phyloP scores from a whole-genome alignment of 2,329 filamentous ascomycete genomes.

The Sclerotinia subarctica region DNA sequence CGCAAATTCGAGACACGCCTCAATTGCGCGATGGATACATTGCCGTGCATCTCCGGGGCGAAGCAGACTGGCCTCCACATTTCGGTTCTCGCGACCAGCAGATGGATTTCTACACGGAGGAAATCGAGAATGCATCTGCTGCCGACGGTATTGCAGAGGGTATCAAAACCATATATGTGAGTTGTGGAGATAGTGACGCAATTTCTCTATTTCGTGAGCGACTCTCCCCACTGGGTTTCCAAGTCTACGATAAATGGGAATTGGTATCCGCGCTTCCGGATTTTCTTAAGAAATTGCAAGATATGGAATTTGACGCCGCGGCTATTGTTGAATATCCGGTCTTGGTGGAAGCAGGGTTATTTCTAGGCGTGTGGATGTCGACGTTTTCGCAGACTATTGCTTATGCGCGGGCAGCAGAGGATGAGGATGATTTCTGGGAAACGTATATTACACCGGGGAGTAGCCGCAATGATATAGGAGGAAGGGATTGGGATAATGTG shows the following conservation, averaged over 20 bases:
- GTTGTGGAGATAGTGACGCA: slow-evolving; percentile 27
- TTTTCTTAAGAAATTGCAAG: slow-evolving; percentile 13
- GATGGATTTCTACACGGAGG: slow-evolving; percentile 25
- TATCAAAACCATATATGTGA: slow-evolving; percentile 28
- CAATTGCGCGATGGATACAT: slow-evolving; percentile 27
- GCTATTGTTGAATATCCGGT: slow-evolving; percentile 31
- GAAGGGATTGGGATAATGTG: slow-evolving; percentile 8
- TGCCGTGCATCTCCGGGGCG: slow-evolving; percentile 31
- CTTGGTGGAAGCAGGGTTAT: slow-evolving; percentile 27
- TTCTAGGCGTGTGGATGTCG: slow-evolving; percentile 29
- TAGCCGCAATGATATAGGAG: background rate
- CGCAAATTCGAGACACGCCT: slow-evolving; percentile 21
- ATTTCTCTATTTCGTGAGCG: slow-evolving; percentile 26
- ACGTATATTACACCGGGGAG: slow-evolving; percentile 28
- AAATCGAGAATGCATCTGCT: slow-evolving; percentile 23
- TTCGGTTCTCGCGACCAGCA: slow-evolving; percentile 26
- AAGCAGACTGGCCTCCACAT: slow-evolving; percentile 28
- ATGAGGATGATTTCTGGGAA: slow-evolving; percentile 26
- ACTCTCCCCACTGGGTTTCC: slow-evolving; percentile 24
- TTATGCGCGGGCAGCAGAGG: slow-evolving; percentile 27
- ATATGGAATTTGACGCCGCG: slow-evolving; percentile 27
- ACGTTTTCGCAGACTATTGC: slow-evolving; percentile 29
- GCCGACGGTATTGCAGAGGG: background rate
- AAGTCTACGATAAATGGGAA: slow-evolving; percentile 28
- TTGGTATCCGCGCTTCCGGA: slow-evolving; percentile 4